phyloP scores from a whole-genome alignment of 2,329 filamentous ascomycete genomes.

The Calonectria hawksworthii region DNA sequence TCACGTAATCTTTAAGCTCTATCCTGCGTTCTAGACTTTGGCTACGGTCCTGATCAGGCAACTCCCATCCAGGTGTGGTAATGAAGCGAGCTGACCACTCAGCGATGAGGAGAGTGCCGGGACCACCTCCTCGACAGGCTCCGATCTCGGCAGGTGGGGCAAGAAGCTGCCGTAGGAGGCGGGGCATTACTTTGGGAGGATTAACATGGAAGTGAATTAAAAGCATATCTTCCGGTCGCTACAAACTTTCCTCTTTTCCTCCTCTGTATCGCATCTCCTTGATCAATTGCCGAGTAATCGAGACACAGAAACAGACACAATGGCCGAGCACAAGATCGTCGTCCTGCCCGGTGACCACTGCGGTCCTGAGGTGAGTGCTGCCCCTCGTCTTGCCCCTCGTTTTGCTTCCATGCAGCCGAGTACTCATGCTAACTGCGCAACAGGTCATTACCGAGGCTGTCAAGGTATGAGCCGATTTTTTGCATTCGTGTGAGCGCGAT shows the following conservation, averaged over 20 bases:
- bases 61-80: slow-evolving; percentile 27
- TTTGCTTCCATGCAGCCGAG: not conserved
- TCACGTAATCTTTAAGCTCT: slow-evolving; percentile 5
- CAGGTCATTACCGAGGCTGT: slow-evolving; percentile 85
- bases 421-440: slow-evolving; percentile 33
- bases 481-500: not conserved
- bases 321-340: slow-evolving; percentile 83
- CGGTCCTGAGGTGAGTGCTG: slow-evolving; percentile 79
- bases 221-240: slow-evolving; percentile 23
- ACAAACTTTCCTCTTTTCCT: slow-evolving; percentile 23
- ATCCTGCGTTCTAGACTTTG: slow-evolving; percentile 1
- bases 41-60: slow-evolving; percentile 30
- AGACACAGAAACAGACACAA: slow-evolving; percentile 48
- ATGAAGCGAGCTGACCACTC: slow-evolving; percentile 37
- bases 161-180: slow-evolving; percentile 37
- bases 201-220: slow-evolving; percentile 14
- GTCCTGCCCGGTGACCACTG: slow-evolving; percentile 89
- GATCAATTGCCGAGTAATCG: slow-evolving; percentile 9
- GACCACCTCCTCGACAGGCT: slow-evolving; percentile 40
- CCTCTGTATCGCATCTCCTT: slow-evolving; percentile 18
- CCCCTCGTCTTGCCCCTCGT: slow-evolving; percentile 41
- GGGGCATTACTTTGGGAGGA: slow-evolving; percentile 37
- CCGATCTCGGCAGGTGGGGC: slow-evolving; percentile 57
- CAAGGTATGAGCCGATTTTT: slow-evolving; percentile 71
- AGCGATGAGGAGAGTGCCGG: slow-evolving; percentile 33